Evolutionary conservation across 106 monocot species (phyloP), one percentile per base, ranked within the genome.

Genomic region (Dendrobium officinale): DNA sequence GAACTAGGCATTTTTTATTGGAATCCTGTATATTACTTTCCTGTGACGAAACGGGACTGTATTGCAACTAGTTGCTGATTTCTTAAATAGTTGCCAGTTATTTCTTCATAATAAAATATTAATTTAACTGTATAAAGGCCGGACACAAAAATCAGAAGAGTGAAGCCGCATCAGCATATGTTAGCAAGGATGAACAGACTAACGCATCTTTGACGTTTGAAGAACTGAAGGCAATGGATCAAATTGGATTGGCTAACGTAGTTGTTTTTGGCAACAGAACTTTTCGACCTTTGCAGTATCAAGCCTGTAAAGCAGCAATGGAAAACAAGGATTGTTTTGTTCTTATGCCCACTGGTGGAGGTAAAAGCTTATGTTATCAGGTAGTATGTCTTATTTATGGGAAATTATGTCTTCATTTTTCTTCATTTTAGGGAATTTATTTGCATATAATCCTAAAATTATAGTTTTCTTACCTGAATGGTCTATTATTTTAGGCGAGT

Each of bases 301-400:
- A 95, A 82, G 94, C 91, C 55, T 98, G 98, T 77, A 85, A 89
- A 78, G 88, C 92, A 75, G 91, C 98, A 43, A 77, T 86, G 61
- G 88, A 92, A 42, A 91, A 90, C 33, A 91, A 64, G 82, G 98
- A 98, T 83, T 95, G 94, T 77, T 95, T 98, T 88, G 79, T 98
- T 81, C 92, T 98, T 84, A 91, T 98, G 92, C 98, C 98, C 56
- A 98, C 98, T 78, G 98, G 98, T 83, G 98, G 94, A 3, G 98
- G 98, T 75, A 98, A 95, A 87, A 98, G 94, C 83, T 83, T 98
- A 77, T 98, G 98, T 49, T 98, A 95, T 77, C 98, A 98, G 98
- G 98, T 95, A 42, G 48, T 26, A 17, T n/a, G 20, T 58, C 76
- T 42, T 58, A 31, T 75, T 5, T 15, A 5, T 49, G 45, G 49